These are phyloP conservation scores for Neltuma alba DNA, from an alignment of 306 rosid genomes.

Conservation along the genomic window DNA sequence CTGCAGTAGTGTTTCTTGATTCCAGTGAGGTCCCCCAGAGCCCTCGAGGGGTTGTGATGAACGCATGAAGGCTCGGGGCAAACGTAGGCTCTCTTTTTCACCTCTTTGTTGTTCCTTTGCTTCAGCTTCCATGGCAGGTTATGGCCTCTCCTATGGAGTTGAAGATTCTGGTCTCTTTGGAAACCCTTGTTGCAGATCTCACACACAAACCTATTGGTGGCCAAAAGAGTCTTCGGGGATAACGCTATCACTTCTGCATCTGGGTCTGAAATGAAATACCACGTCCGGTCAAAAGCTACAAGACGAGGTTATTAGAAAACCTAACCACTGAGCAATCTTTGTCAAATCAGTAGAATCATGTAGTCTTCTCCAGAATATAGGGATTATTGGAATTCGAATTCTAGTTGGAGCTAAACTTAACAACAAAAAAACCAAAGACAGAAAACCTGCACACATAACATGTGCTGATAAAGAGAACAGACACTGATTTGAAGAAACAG, in stretches of 20 bases:
- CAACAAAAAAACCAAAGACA: background rate
- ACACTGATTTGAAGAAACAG: background rate
- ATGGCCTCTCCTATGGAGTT: constrained; percentile 92
- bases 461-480: background rate
- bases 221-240: constrained; percentile 79
- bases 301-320: background rate
- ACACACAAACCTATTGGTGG: constrained; percentile 90
- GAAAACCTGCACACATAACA: background rate
- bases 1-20: constrained; percentile 93
- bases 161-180: constrained; percentile 93
- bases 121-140: constrained; percentile 95
- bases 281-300: background rate
- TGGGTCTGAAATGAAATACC: constrained; percentile 57
- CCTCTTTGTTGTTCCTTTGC: constrained; percentile 85
- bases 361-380: too few relatives aligned
- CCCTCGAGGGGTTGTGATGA: constrained; percentile 95
- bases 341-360: background rate
- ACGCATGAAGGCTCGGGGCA: constrained; percentile 97
- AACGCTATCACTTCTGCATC: constrained; percentile 95
- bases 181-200: constrained; percentile 97
- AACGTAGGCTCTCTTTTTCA: constrained; percentile 87
- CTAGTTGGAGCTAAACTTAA: background rate
- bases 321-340: background rate
- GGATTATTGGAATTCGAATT: background rate
- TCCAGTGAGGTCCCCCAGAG: constrained; percentile 95